A percentile compares a stretch with the other conserved stretches of the same genome.
These are phyloP conservation scores for Cyclotella cryptica DNA, from an alignment of 108 stramenopile species.

Conservation along the genomic window DNA sequence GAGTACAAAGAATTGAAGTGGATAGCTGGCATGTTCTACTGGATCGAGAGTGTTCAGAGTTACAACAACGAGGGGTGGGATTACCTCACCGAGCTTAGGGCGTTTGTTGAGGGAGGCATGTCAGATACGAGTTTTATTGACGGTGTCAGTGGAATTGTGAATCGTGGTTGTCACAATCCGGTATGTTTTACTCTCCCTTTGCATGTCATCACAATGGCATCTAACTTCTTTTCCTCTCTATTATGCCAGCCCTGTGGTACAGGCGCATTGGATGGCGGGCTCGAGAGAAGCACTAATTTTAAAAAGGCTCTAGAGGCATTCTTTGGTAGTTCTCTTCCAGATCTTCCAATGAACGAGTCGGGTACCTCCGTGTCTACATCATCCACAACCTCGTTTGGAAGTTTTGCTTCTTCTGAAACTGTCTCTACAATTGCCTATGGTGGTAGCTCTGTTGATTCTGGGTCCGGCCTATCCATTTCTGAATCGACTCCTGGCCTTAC, in stretches of 20 bases:
- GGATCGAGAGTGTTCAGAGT: slow-evolving; percentile 27
- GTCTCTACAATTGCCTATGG: too few species aligned
- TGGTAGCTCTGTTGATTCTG: too few species aligned
- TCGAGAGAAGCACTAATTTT: slow-evolving; percentile 41
- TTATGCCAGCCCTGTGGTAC: slow-evolving; percentile 27
- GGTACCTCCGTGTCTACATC: background rate
- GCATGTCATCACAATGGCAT: background rate
- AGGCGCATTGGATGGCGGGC: slow-evolving; percentile 30
- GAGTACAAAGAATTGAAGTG: slow-evolving; percentile 50
- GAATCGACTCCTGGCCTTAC: background rate
- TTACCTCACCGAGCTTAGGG: slow-evolving; percentile 25
- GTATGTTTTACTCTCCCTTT: background rate
- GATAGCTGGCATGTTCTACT: slow-evolving; percentile 51
- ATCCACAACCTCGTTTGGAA: too few species aligned
- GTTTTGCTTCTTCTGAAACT: too few species aligned
- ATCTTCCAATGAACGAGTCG: background rate
- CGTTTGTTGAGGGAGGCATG: slow-evolving; percentile 48
- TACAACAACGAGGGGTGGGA: slow-evolving; percentile 43
- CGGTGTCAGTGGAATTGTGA: background rate
- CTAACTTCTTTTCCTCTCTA: background rate
- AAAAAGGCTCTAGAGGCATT: slow-evolving; percentile 39
- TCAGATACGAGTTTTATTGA: slow-evolving; percentile 17
- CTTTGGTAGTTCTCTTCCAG: slow-evolving; percentile 29
- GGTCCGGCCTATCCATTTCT: too few species aligned
- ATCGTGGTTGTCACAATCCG: slow-evolving; percentile 26